These are phyloP conservation scores for Sclerotinia trifoliorum DNA, from an alignment of 2,329 filamentous ascomycete genomes.

Conservation along the genomic window DNA sequence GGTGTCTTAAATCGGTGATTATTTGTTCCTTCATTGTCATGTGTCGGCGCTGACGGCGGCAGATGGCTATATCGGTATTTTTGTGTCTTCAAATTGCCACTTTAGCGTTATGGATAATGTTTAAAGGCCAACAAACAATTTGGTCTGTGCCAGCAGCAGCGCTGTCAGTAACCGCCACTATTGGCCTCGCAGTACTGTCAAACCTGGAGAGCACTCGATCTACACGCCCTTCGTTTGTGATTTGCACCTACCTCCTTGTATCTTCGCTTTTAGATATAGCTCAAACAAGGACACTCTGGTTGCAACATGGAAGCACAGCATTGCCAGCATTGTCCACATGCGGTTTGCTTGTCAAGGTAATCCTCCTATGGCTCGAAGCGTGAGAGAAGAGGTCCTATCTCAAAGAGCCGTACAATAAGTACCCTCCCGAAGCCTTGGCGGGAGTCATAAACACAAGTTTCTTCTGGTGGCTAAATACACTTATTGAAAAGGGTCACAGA, in stretches of 20 bases:
- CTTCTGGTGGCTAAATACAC: conserved; percentile 41
- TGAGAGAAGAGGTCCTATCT: conserved; percentile 25
- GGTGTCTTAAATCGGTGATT: not conserved
- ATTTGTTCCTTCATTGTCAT: not conserved
- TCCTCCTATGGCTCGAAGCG: conserved; percentile 26
- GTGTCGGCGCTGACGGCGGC: not conserved
- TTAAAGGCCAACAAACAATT: not conserved
- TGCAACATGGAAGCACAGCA: not conserved
- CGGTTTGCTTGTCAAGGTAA: conserved; percentile 18
- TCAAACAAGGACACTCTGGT: conserved; percentile 25
- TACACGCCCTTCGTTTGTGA: conserved; percentile 23
- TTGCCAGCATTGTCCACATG: conserved; percentile 19
- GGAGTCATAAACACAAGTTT: conserved; percentile 39
- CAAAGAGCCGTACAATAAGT: conserved; percentile 1
- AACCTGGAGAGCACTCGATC: conserved; percentile 26
- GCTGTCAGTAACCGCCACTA: not conserved
- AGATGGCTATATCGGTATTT: not conserved
- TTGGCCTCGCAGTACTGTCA: conserved; percentile 14
- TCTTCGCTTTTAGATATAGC: conserved; percentile 24
- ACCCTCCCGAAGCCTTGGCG: conserved; percentile 35
- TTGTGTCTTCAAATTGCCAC: conserved; percentile 3
- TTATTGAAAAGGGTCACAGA: conserved; percentile 37
- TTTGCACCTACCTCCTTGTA: conserved; percentile 24
- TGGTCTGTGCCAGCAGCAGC: conserved; percentile 7
- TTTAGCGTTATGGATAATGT: not conserved